Percentiles rank a stretch among this genome's conserved stretches.
These are phyloP conservation scores for Apiotrichum akiyoshidainum DNA, from an alignment of 1,284 basidiomycete genomes.

Conservation along the genomic window DNA sequence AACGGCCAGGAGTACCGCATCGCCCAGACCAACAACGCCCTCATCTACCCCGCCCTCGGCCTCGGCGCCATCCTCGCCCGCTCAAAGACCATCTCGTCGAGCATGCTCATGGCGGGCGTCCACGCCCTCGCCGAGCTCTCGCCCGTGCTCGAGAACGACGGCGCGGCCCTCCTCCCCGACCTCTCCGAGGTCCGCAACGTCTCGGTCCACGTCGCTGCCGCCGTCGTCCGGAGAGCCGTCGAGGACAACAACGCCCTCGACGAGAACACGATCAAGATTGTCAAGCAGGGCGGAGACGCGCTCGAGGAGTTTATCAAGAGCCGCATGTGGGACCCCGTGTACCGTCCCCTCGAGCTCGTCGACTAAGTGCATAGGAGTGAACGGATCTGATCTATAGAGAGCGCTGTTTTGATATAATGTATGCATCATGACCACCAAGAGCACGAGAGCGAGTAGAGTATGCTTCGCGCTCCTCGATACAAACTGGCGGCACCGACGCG, in stretches of 20 bases:
- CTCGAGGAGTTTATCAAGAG: conserved; percentile 47
- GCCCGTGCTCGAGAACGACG: conserved; percentile 65
- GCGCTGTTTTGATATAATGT: no score
- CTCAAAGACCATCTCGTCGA: conserved; percentile 64
- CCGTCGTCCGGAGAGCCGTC: conserved; percentile 73
- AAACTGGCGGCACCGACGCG: no score
- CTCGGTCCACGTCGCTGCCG: conserved; percentile 57
- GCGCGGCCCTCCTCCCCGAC: conserved; percentile 56
- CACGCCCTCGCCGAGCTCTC: conserved; percentile 66
- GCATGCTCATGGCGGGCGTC: conserved; percentile 66
- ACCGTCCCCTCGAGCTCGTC: conserved; percentile 44
- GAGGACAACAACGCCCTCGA: conserved; percentile 59
- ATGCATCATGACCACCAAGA: no score
- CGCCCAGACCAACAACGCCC: conserved; percentile 56
- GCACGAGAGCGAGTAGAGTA: no score
- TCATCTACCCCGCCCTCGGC: conserved; percentile 75
- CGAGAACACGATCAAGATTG: conserved; percentile 39
- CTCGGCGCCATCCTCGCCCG: conserved; percentile 66
- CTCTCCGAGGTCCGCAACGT: conserved; percentile 69
- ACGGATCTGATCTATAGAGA: not conserved
- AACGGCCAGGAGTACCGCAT: conserved; percentile 50
- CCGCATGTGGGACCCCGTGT: conserved; percentile 49
- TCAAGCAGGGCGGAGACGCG: conserved; percentile 31
- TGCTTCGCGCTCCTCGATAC: no score
- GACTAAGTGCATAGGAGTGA: conserved; percentile 25